Conservation (phyloP, 306 rosid genomes). For the Begonia peltatifolia region DNA sequence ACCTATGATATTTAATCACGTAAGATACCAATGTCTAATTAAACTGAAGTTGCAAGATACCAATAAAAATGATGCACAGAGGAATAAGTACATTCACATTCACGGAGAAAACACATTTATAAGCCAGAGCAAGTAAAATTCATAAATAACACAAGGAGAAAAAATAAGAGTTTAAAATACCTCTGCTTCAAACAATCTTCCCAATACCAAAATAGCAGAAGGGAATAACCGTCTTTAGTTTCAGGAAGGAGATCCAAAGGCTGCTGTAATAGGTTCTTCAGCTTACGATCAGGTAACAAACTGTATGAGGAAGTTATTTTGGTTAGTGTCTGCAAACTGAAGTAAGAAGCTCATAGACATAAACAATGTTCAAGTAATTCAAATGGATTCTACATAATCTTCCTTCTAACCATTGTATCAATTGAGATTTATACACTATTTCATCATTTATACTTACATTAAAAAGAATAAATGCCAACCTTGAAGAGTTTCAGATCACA, state of each 20-base stretch:
- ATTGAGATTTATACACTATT: too few relatives aligned
- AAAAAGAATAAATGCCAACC: too few relatives aligned
- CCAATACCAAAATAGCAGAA: conserved; percentile 87
- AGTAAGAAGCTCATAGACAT: background rate
- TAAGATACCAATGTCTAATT: background rate
- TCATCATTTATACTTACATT: too few relatives aligned
- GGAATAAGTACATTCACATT: conserved; percentile 3
- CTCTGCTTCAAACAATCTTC: conserved; percentile 96
- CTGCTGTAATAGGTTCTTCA: conserved; percentile 64
- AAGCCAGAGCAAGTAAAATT: background rate
- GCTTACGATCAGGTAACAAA: conserved; percentile 78
- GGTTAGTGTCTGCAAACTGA: conserved; percentile 5
- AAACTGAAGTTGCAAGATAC: background rate
- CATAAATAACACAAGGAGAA: background rate
- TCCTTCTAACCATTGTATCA: too few relatives aligned
- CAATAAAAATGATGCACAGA: conserved; percentile 1
- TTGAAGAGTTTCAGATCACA: too few relatives aligned
- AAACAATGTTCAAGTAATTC: background rate
- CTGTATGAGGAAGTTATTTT: conserved; percentile 20
- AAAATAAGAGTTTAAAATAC: conserved; percentile 19
- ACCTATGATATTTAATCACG: conserved; percentile 28
- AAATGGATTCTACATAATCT: too few relatives aligned
- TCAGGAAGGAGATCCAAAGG: conserved; percentile 62
- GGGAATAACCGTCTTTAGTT: conserved; percentile 82
- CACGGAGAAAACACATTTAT: background rate